A percentile compares a stretch with the other conserved stretches of the same genome.
Conservation (phyloP, 2,329 filamentous ascomycete species). For the Karstenula rhodostoma region DNA sequence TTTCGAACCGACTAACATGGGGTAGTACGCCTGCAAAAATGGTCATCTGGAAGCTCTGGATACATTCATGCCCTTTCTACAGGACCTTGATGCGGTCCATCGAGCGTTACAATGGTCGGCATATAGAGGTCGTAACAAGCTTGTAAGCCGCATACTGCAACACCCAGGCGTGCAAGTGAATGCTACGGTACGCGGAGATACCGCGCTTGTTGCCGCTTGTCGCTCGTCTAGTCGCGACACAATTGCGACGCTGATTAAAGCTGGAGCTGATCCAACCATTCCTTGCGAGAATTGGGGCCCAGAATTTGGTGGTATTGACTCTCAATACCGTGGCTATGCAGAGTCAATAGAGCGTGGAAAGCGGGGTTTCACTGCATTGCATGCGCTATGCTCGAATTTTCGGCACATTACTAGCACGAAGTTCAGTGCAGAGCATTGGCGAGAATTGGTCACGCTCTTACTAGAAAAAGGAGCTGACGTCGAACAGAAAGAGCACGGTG, state of each 20-base stretch:
- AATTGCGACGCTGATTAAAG: conserved; percentile 18
- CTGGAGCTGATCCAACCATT: conserved; percentile 20
- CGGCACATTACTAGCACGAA: not conserved
- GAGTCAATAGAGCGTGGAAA: not conserved
- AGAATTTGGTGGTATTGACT: conserved; percentile 10
- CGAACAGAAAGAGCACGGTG: conserved; percentile 1
- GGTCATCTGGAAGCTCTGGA: conserved; percentile 21
- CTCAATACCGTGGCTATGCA: not conserved
- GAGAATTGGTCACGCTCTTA: conserved; percentile 8
- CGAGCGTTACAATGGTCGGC: conserved; percentile 40
- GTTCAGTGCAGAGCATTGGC: not conserved
- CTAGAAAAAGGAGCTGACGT: conserved; percentile 17
- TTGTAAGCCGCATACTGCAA: conserved; percentile 40
- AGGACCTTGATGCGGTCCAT: conserved; percentile 35
- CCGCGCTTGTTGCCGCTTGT: conserved; percentile 29
- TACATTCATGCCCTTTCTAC: conserved; percentile 22
- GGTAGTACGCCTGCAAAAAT: conserved; percentile 21
- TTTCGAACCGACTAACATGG: not conserved
- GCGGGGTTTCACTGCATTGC: conserved; percentile 13
- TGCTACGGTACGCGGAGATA: conserved; percentile 23
- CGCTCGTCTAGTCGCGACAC: conserved; percentile 8
- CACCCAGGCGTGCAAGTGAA: conserved; percentile 46
- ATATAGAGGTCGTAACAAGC: conserved; percentile 16
- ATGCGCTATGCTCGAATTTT: conserved; percentile 5
- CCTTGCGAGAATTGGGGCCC: not conserved